Base-by-base conservation (phyloP, 768 basidiomycete species). In the Galerina sulciceps region DNA sequence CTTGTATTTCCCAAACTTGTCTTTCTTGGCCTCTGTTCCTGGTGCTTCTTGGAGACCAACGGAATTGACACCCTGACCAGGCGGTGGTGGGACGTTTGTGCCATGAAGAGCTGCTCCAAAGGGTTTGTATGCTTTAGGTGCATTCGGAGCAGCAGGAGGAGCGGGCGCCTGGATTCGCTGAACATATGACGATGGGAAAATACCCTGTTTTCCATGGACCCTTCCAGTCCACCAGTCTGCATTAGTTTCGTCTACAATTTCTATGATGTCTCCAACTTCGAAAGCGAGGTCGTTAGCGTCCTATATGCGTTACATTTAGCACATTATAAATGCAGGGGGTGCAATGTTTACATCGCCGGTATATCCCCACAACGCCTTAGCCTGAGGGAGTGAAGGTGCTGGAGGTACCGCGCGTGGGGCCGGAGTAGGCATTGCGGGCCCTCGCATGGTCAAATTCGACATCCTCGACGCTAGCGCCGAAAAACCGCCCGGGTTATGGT, bases 221-320 rank as follows among this genome's bases (percentile, higher is more conserved):
- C 72, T 79, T 23, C 94, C 93, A 8, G 81, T 84, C 93, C 92
- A 96, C 94, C 94, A 95, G 70, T 95, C 94, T 3, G 78, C 78
- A 57, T 94, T 93, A 44, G 85, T 89, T 69, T 94, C 91, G 57
- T 88, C 84, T 41, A 91, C 70, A 57, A 96, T 81, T 57, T 92
- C 90, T 58, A 96, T 83, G 44, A 85, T 77, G 66, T 95, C 94
- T 3, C 92, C 94, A 0, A 82, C 71, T 23, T 76, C 70, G 79
- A 96, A 94, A 1, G 86, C 83, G 8, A 96, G 79, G 69, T 96
- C 94, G n/a, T 88, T 85, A 11, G 81, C 77, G 64, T 93, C 90
- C 90, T 94, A 67, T 20, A 51, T n/a, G 31, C 10, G 9, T 38
- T 40, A 40, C 37, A 31, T 55, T 55, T 38, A 58, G 49, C 42